Base-by-base conservation (phyloP, 371 early-diverging fungal genomes). In the Mortierella sp. region DNA sequence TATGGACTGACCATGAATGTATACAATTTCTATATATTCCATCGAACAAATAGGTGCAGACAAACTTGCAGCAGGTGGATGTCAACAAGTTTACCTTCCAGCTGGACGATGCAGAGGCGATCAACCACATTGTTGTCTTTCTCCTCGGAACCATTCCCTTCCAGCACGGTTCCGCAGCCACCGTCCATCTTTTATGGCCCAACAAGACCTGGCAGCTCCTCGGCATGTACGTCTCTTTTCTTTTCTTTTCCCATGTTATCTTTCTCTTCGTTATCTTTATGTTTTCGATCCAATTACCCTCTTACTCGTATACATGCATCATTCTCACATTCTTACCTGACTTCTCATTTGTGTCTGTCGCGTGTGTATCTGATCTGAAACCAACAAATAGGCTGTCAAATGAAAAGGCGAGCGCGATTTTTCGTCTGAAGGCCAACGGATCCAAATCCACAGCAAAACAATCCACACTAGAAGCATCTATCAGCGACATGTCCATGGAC, bases 51-150 rank as follows among this genome's bases (percentile, higher is more conserved):
- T 78, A 95, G 96, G 96, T 97, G 41, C 98, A 97, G 89, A 97
- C 97, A 27, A 96, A 97, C 78, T 83, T 97, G 72, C 96, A 95
- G 83, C 97, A 96, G 89, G 96, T 96, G 6, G 95, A 95, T 79
- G 93, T 93, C 29, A 94, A 94, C 87, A 94, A 95, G 83, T 95
- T 93, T 83, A 90, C 95, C 11, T 96, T 96, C 88, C 96, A 96
- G 83, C 89, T 98, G 35, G 87, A 91, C 7, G 96, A 97, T 75
- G 95, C 97, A 1, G 91, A 92, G 72, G 88, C 88, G 48, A 95
- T 97, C 88, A 98, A 98, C 88, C 98, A 98, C 88, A 91, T 98
- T 51, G 97, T 97, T 3, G 97, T 98, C 35, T 98, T 98, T 80
- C 88, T 98, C 56, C 92, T 96, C 4, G 98, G 98, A 0, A 94